Percentiles rank a stretch among this genome's conserved stretches.
phyloP scores from a whole-genome alignment of 2,329 filamentous ascomycete genomes.

The Colletotrichum phormii region DNA sequence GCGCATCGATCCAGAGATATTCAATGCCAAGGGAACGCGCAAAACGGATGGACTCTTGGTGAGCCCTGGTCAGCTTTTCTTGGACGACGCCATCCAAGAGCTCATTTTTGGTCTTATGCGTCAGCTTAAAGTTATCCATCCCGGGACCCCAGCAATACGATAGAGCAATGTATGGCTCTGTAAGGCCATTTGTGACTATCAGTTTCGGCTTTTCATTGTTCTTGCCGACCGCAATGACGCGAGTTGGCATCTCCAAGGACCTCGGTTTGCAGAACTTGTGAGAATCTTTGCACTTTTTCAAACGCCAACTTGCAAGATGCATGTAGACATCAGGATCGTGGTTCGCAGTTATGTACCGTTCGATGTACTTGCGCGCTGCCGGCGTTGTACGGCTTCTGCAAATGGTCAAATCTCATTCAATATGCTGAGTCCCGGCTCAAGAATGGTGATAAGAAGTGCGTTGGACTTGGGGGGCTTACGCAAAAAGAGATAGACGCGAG shows the following conservation, averaged over 20 bases:
- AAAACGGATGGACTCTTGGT: slow-evolving; percentile 7
- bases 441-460: too few species aligned
- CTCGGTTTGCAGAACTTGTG: slow-evolving; percentile 5
- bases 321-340: slow-evolving; percentile 1
- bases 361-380: background rate
- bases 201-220: background rate
- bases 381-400: background rate
- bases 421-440: background rate
- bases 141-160: slow-evolving; percentile 21
- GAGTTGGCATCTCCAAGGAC: slow-evolving; percentile 12
- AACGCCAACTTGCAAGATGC: background rate
- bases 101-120: background rate
- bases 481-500: background rate
- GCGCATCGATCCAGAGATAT: slow-evolving; percentile 24
- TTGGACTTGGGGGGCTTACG: background rate
- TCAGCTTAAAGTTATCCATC: background rate
- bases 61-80: background rate
- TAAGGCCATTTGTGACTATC: background rate
- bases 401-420: background rate
- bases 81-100: background rate
- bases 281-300: background rate
- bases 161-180: slow-evolving; percentile 14
- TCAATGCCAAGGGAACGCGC: slow-evolving; percentile 4
- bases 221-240: slow-evolving; percentile 1
- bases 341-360: background rate